phyloP scores from a whole-genome alignment of 2,329 filamentous ascomycete genomes.

The Aspergillus ibericus region DNA sequence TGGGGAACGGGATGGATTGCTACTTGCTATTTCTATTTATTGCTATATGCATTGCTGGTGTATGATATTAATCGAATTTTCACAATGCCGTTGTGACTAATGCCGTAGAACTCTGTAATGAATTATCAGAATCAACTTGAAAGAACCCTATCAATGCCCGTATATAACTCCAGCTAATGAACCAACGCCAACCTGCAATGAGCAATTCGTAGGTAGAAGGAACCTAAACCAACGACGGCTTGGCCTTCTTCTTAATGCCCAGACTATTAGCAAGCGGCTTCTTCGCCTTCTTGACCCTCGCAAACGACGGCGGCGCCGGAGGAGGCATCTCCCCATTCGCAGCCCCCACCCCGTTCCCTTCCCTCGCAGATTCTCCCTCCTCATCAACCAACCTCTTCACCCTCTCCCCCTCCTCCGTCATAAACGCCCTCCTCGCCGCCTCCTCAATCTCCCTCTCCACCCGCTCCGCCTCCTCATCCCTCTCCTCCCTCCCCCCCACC shows the following conservation, averaged over 20 bases:
- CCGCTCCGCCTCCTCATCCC: slow-evolving; percentile 59
- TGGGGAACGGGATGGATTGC: slow-evolving; percentile 18
- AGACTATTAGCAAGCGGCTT: slow-evolving; percentile 73
- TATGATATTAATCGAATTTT: slow-evolving; percentile 15
- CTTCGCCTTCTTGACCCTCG: slow-evolving; percentile 79
- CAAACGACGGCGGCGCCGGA: slow-evolving; percentile 65
- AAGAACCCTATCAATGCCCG: not conserved
- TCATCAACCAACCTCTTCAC: slow-evolving; percentile 56
- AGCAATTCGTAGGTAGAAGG: not conserved
- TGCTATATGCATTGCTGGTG: slow-evolving; percentile 2
- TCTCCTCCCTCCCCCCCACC: slow-evolving; percentile 59
- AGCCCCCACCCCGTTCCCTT: slow-evolving; percentile 28
- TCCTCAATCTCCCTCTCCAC: slow-evolving; percentile 83
- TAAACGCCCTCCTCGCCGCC: slow-evolving; percentile 75
- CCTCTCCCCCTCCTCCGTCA: slow-evolving; percentile 57
- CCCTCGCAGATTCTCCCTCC: slow-evolving; percentile 32
- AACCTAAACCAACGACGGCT: slow-evolving; percentile 53
- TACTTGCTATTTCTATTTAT: slow-evolving; percentile 13
- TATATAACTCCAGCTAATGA: slow-evolving; percentile 4
- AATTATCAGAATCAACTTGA: no score
- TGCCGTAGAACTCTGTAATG: no score
- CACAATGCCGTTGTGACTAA: no score
- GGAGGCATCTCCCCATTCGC: slow-evolving; percentile 34
- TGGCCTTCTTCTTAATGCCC: slow-evolving; percentile 86
- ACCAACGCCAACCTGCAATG: slow-evolving; percentile 12